Evolutionary conservation across 2,329 filamentous ascomycete genomes (phyloP).

Genomic region (Pseudogymnoascus pannorum): DNA sequence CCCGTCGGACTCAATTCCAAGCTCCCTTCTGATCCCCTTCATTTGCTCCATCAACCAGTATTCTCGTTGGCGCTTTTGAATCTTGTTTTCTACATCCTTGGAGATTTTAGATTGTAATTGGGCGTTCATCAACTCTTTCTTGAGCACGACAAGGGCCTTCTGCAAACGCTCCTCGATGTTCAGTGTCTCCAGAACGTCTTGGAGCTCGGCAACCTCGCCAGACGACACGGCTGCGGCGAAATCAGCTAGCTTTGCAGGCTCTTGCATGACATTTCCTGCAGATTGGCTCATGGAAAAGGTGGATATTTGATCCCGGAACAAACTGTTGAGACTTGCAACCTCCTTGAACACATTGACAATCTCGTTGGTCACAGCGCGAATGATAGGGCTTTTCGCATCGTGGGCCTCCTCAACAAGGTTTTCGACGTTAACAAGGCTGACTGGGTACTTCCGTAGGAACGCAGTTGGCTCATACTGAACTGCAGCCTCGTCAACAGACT

Average conservation of each 20-base stretch:
- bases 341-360: conserved; percentile 99
- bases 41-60: conserved; percentile 99
- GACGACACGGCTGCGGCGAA: conserved; percentile 96
- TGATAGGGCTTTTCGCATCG: conserved; percentile 82
- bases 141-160: conserved; percentile 84
- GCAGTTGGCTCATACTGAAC: conserved; percentile 77
- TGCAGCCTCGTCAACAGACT: conserved; percentile 41
- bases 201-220: conserved; percentile 83
- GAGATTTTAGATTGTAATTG: conserved; percentile 95
- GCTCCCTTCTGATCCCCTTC: conserved; percentile 93
- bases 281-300: conserved; percentile 95
- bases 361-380: conserved; percentile 89
- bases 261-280: conserved; percentile 87
- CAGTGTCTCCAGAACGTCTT: conserved; percentile 81
- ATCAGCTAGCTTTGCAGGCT: conserved; percentile 90
- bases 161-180: conserved; percentile 89
- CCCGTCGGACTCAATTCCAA: conserved; percentile 94
- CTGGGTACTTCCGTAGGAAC: conserved; percentile 83
- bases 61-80: conserved; percentile 92
- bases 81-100: conserved; percentile 95
- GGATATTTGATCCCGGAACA: conserved; percentile 95
- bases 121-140: conserved; percentile 98
- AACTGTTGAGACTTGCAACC: conserved; percentile 83
- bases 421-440: conserved; percentile 92
- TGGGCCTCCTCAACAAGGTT: conserved; percentile 84